Evolutionary conservation across 2,329 filamentous ascomycete species (phyloP), one percentile per base, ranked within the genome.

Genomic region (Aspergillus sp.): DNA sequence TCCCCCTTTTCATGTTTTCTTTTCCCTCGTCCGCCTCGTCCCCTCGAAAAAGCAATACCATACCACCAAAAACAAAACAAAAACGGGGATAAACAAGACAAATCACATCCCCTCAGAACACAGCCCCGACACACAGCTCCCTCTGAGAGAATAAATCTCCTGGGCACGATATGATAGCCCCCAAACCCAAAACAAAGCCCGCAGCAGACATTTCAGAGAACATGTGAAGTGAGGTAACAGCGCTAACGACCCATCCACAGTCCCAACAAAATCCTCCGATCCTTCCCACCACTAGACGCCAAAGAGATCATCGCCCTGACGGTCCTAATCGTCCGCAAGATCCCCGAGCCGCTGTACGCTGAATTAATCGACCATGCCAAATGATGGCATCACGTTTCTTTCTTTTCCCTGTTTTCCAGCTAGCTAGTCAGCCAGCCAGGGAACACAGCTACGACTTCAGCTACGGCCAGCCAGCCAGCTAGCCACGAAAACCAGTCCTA

Each of bases 251-350:
- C 57, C 32, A 45, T 62, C 32, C 49, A 32, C 69, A 98, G 95
- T 70, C 95, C 95, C 9, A 97, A 96, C 71, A 95, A 95, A 72
- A 86, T 97, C 15, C 82, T 97, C n/a, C 85, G 93, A 59, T 93
- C 90, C 2, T 92, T 97, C 68, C 93, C 93, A 6, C 86, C 90
- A 4, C 82, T 97, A 25, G 88, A 96, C 67, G 90, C 93, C 4
- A 89, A 91, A 68, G 87, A 89, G 66, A 90, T 97, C 70, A 95
- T 96, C 74, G 87, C 87, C 49, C 85, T 96, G 59, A 94, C 94
- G 0, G 87, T 97, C 67, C 88, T 89, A 55, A 90, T 97, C 69
- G 90, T 96, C 60, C 89, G 89, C 68, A 95, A 93, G 81, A 92
- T 99, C 57, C 94, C 95, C 2, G 88, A 92, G 63, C 90, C 96